Conservation (phyloP, 73 alveolate genomes). For the Breviolum minutum region DNA sequence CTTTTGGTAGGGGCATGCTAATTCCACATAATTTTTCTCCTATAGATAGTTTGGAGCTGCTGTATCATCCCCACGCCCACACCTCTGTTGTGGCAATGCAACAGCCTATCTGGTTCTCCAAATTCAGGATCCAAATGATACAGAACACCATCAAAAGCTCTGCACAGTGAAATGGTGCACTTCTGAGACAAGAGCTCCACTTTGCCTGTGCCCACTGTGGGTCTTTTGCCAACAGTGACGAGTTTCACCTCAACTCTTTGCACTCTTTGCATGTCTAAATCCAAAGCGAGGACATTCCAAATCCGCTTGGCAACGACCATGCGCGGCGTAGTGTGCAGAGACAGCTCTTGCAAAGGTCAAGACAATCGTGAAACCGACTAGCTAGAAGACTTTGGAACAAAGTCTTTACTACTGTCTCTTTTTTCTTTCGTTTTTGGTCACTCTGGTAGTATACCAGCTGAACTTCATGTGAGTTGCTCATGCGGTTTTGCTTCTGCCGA, state of each 20-base stretch:
- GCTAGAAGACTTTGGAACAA: too few relatives aligned
- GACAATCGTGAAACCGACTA: background rate
- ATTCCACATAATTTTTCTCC: too few relatives aligned
- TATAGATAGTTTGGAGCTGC: too few relatives aligned
- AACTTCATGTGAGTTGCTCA: too few relatives aligned
- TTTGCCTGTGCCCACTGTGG: background rate
- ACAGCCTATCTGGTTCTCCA: background rate
- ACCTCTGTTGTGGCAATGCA: background rate
- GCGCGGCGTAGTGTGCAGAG: background rate
- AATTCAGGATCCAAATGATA: slow-evolving; percentile 35
- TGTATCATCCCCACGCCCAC: too few relatives aligned
- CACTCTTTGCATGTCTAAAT: background rate
- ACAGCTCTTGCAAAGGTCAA: slow-evolving; percentile 36
- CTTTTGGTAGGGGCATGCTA: too few relatives aligned
- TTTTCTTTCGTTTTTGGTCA: too few relatives aligned
- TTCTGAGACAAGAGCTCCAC: background rate
- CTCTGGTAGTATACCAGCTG: too few relatives aligned
- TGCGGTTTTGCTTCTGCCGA: too few relatives aligned
- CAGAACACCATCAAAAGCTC: slow-evolving; percentile 4
- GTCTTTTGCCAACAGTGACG: background rate
- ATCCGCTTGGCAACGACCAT: background rate
- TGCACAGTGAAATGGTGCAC: background rate
- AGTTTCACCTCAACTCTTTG: background rate
- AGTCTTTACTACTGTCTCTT: too few relatives aligned
- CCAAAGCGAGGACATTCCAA: background rate